Conservation (phyloP, 2,329 filamentous ascomycete genomes). For the Ramularia collo-cygni region DNA sequence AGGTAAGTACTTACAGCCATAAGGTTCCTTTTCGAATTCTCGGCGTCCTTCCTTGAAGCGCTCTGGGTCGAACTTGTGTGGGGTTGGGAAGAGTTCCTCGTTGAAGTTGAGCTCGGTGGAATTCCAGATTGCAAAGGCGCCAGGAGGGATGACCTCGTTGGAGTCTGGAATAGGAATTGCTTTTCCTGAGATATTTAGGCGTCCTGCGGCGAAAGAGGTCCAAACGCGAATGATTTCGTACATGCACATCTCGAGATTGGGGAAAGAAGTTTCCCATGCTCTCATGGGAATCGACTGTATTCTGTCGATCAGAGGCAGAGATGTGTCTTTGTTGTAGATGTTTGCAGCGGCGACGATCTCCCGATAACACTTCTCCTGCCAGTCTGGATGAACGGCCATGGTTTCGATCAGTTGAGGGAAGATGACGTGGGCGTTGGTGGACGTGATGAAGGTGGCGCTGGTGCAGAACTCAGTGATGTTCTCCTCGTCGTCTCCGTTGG, state of each 20-base stretch:
- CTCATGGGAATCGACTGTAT: constrained; percentile 42
- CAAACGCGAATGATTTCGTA: constrained; percentile 48
- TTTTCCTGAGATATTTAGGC: constrained; percentile 45
- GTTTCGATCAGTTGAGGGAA: constrained; percentile 37
- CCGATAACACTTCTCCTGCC: constrained; percentile 38
- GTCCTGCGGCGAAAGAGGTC: constrained; percentile 35
- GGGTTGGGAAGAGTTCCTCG: constrained; percentile 21
- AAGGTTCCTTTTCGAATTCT: constrained; percentile 15
- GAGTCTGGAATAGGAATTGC: constrained; percentile 35
- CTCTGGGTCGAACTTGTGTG: constrained; percentile 7
- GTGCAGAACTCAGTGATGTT: constrained; percentile 41
- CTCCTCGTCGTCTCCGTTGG: constrained; percentile 39
- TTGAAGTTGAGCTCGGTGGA: constrained; percentile 21
- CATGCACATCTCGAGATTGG: constrained; percentile 45
- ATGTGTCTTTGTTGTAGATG: constrained; percentile 33
- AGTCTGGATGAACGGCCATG: constrained; percentile 32
- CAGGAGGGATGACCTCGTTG: constrained; percentile 20
- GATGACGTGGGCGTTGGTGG: constrained; percentile 48
- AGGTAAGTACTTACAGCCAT: constrained; percentile 11
- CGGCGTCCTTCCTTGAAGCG: constrained; percentile 11
- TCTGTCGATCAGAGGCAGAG: constrained; percentile 28
- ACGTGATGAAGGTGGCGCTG: constrained; percentile 48
- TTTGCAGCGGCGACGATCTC: constrained; percentile 43
- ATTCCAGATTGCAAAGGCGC: constrained; percentile 20
- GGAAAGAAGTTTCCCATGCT: constrained; percentile 51